Conservation (phyloP, 345 rosid species). For the Corchorus capsularis region DNA sequence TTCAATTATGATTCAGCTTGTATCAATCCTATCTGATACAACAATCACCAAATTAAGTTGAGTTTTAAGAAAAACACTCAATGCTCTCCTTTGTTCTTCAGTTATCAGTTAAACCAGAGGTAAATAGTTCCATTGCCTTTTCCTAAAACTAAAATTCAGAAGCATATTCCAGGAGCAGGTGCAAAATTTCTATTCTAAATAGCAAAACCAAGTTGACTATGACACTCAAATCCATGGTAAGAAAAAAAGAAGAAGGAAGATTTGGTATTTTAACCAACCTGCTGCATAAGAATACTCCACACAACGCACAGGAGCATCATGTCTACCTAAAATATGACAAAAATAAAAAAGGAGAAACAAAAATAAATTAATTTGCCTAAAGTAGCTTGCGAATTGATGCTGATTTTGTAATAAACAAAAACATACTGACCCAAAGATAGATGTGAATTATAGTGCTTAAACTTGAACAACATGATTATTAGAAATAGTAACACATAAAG, state of each 20-base stretch:
- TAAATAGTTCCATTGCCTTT: background rate
- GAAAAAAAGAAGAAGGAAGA: too few species aligned
- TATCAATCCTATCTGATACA: too few species aligned
- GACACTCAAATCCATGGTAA: too few species aligned
- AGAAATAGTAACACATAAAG: background rate
- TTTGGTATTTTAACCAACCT: constrained; percentile 49
- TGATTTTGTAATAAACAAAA: too few species aligned
- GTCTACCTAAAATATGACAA: too few species aligned
- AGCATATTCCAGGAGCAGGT: background rate
- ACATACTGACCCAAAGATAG: too few species aligned
- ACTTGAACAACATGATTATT: too few species aligned
- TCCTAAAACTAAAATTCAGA: background rate
- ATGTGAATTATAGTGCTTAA: too few species aligned
- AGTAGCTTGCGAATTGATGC: too few species aligned
- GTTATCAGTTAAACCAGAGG: background rate
- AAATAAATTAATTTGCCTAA: too few species aligned
- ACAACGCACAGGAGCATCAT: constrained; percentile 88
- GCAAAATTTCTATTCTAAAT: background rate
- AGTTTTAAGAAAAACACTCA: background rate
- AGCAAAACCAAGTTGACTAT: background rate
- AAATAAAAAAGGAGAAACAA: too few species aligned
- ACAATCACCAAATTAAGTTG: constrained; percentile 3
- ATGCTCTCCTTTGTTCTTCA: background rate
- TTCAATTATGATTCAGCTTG: too few species aligned
- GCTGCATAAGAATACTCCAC: constrained; percentile 93